Evolutionary conservation across 352 stramenopile genomes (phyloP).

Genomic region (Phytophthora pseudosyringae): DNA sequence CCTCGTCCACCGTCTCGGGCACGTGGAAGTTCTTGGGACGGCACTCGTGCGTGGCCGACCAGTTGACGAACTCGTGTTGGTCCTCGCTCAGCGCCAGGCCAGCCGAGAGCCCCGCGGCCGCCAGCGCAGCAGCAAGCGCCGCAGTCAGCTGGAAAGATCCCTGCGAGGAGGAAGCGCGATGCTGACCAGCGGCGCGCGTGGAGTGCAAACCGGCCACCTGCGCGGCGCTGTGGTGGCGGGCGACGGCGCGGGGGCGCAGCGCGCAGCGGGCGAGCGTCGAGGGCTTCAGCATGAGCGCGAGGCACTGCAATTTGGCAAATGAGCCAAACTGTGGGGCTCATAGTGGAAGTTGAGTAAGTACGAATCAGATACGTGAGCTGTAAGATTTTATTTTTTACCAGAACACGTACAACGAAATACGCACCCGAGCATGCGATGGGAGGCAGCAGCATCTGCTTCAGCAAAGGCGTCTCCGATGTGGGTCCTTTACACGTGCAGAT

Average conservation of each 20-base stretch:
- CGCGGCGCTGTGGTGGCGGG: slow-evolving; percentile 2
- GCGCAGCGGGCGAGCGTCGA: slow-evolving; percentile 18
- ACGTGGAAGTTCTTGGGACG: slow-evolving; percentile 69
- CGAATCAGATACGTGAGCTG: slow-evolving; percentile 11
- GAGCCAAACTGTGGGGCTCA: slow-evolving; percentile 8
- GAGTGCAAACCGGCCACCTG: slow-evolving; percentile 19
- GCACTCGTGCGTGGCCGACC: slow-evolving; percentile 82
- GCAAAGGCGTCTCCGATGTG: neutral
- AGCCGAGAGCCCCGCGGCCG: slow-evolving; percentile 22
- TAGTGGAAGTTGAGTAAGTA: slow-evolving; percentile 2
- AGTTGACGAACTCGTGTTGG: slow-evolving; percentile 81
- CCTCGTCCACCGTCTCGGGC: slow-evolving; percentile 73
- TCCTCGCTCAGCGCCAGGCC: slow-evolving; percentile 35
- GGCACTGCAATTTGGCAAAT: slow-evolving; percentile 7
- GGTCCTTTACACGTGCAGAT: slow-evolving; percentile 8
- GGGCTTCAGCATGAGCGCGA: slow-evolving; percentile 15
- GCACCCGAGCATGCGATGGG: slow-evolving; percentile 4
- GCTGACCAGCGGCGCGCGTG: slow-evolving; percentile 7
- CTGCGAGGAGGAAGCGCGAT: neutral
- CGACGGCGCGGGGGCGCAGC: neutral
- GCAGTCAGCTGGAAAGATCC: slow-evolving; percentile 17
- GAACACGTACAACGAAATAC: slow-evolving; percentile 2
- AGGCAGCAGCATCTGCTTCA: slow-evolving; percentile 13
- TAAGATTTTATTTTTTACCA: neutral
- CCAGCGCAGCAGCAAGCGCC: slow-evolving; percentile 24